A percentile compares a stretch with the other conserved stretches of the same genome.
Conservation (phyloP, 345 rosid genomes). For the Dipteronia dyeriana region DNA sequence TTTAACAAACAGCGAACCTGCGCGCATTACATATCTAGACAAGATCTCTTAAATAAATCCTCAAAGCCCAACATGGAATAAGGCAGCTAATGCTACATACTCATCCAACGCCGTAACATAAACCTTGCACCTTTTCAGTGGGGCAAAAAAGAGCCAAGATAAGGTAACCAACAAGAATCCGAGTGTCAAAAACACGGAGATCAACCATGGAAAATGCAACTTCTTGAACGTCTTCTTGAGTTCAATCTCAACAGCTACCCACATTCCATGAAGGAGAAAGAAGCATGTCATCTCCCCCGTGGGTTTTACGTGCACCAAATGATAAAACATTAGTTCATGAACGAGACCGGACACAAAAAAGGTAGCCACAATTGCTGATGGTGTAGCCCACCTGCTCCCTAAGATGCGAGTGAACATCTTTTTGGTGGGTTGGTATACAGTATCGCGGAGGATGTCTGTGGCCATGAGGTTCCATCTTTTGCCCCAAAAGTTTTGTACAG, state of each 20-base stretch:
- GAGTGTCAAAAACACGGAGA: constrained; percentile 33
- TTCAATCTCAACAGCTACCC: constrained; percentile 35
- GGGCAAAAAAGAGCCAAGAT: not conserved
- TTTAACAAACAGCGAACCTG: too few species aligned
- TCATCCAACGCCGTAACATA: not conserved
- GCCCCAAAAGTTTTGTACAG: constrained; percentile 83
- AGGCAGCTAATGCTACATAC: not conserved
- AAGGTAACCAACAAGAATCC: constrained; percentile 41
- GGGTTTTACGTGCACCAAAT: constrained; percentile 45
- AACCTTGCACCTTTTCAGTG: not conserved
- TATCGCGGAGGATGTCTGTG: constrained; percentile 48
- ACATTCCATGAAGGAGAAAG: constrained; percentile 55
- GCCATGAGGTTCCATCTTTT: constrained; percentile 70
- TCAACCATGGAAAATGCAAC: constrained; percentile 26
- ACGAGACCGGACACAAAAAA: constrained; percentile 51
- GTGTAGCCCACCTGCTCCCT: constrained; percentile 41
- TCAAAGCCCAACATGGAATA: not conserved
- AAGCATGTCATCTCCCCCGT: constrained; percentile 52
- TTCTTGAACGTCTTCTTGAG: constrained; percentile 36
- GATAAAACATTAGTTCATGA: constrained; percentile 69
- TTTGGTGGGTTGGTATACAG: constrained; percentile 52
- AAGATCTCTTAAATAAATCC: too few species aligned
- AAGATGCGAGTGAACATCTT: constrained; percentile 12
- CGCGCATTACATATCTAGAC: too few species aligned
- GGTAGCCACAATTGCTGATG: constrained; percentile 40